phyloP scores from a whole-genome alignment of 192 early-diverging fungal genomes.

The Linnemannia elongata region DNA sequence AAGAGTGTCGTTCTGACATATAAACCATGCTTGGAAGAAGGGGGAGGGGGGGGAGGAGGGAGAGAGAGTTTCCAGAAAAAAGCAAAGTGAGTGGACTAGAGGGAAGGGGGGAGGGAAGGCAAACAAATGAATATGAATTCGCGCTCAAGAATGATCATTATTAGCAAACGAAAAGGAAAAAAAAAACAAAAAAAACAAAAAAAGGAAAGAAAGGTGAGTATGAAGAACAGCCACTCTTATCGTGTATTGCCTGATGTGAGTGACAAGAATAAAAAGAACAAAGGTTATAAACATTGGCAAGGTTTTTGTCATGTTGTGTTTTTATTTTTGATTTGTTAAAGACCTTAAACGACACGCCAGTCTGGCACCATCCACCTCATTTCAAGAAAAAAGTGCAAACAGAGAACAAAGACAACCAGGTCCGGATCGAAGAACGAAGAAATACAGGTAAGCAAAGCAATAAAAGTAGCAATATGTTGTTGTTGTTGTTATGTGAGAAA shows the following conservation, averaged over 20 bases:
- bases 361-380: too few relatives aligned
- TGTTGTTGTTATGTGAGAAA: constrained; percentile 4
- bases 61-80: too few relatives aligned
- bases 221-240: constrained; percentile 24
- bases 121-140: too few relatives aligned
- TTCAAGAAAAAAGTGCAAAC: neutral
- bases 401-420: neutral
- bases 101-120: too few relatives aligned
- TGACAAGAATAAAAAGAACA: neutral
- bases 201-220: neutral
- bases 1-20: too few relatives aligned
- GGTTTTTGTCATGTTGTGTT: neutral
- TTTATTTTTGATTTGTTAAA: neutral
- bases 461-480: neutral
- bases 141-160: too few relatives aligned
- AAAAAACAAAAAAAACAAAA: neutral
- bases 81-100: too few relatives aligned
- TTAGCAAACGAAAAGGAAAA: too few relatives aligned
- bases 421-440: neutral
- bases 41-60: too few relatives aligned
- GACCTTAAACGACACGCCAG: too few relatives aligned
- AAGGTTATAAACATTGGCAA: neutral
- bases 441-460: neutral
- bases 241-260: constrained; percentile 61
- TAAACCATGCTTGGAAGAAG: too few relatives aligned